A percentile compares a stretch with the other conserved stretches of the same genome.
These are phyloP conservation scores for Ophiosphaerella herpotricha DNA, from an alignment of 2,329 filamentous ascomycete species.

Conservation along the genomic window DNA sequence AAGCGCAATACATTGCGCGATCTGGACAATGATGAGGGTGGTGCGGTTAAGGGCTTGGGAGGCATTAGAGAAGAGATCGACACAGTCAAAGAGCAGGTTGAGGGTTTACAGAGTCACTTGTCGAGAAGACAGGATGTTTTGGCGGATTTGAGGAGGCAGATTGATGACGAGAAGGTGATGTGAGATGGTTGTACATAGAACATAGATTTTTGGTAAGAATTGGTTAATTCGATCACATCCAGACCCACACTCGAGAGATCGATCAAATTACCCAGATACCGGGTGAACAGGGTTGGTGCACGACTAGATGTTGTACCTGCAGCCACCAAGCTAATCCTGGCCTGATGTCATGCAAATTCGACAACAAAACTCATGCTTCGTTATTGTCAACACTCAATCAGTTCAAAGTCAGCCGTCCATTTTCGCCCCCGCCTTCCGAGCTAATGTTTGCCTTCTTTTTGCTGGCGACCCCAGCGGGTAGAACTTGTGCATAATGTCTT, in stretches of 20 bases:
- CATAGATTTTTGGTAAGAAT: not conserved
- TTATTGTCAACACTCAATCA: no score
- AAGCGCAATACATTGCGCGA: slow-evolving; percentile 81
- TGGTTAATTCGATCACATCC: not conserved
- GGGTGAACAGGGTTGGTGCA: no score
- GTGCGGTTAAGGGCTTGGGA: slow-evolving; percentile 67
- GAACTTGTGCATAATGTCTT: no score
- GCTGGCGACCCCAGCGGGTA: slow-evolving; percentile 24
- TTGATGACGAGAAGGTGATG: slow-evolving; percentile 78
- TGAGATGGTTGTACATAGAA: not conserved
- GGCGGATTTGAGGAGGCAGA: slow-evolving; percentile 75
- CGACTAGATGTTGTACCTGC: no score
- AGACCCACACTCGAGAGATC: not conserved
- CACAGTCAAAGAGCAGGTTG: slow-evolving; percentile 91
- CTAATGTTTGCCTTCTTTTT: slow-evolving; percentile 20
- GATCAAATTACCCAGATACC: no score
- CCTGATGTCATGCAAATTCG: no score
- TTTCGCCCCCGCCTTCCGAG: not conserved
- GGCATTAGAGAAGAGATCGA: slow-evolving; percentile 83
- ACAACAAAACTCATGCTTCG: no score
- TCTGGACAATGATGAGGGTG: slow-evolving; percentile 72
- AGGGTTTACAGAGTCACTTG: slow-evolving; percentile 84
- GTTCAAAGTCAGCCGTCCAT: no score
- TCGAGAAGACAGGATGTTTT: slow-evolving; percentile 75
- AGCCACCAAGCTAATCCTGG: no score